Conservation (phyloP, 2,329 filamentous ascomycete species). For the Byssoonygena ceratinophila region DNA sequence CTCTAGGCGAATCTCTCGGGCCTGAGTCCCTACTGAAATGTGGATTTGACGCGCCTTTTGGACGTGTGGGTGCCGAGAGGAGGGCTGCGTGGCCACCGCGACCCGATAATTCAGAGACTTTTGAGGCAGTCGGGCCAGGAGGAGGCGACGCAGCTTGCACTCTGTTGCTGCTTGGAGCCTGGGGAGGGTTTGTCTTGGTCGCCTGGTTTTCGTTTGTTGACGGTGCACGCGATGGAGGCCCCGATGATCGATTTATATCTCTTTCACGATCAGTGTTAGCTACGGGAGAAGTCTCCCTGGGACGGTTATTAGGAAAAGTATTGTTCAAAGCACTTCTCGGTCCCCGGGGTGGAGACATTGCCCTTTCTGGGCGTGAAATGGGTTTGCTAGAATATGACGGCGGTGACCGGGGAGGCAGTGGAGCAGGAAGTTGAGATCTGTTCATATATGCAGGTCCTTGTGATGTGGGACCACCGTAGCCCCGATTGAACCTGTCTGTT, state of each 20-base stretch:
- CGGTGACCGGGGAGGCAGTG: conserved; percentile 15
- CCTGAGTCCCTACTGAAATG: conserved; percentile 14
- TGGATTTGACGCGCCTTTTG: conserved; percentile 33
- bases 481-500: conserved; percentile 23
- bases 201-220: conserved; percentile 5
- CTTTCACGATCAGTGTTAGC: conserved; percentile 16
- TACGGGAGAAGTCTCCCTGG: conserved; percentile 14
- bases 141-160: conserved; percentile 25
- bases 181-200: conserved; percentile 12
- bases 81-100: conserved; percentile 33
- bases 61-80: conserved; percentile 40
- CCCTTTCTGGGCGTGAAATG: conserved; percentile 12
- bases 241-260: neutral
- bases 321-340: conserved; percentile 10
- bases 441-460: conserved; percentile 20
- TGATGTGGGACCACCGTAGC: conserved; percentile 25
- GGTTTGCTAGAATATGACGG: conserved; percentile 10
- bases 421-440: conserved; percentile 10
- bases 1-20: conserved; percentile 20
- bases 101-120: conserved; percentile 28
- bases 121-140: conserved; percentile 31
- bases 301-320: conserved; percentile 13
- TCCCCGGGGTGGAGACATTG: conserved; percentile 12
- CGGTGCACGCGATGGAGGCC: neutral
- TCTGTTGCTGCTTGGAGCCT: conserved; percentile 24